Conservation (phyloP, 805 yeast species). For the Middelhovenomyces tepae region DNA sequence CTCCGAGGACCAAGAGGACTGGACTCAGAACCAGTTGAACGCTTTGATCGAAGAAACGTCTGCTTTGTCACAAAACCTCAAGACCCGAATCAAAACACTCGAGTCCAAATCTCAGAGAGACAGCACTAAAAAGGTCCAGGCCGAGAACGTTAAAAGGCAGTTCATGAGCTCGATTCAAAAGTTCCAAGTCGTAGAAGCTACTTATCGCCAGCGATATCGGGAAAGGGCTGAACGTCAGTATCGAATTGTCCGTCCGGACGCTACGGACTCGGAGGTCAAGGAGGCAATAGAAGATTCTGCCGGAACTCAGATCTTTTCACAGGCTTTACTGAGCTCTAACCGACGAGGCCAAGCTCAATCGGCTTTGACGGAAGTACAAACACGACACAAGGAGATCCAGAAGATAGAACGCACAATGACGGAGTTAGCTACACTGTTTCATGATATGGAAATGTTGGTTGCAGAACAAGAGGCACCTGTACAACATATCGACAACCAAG, state of each 20-base stretch:
- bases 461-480: slow-evolving; percentile 90
- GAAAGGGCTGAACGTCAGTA: slow-evolving; percentile 89
- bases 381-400: slow-evolving; percentile 89
- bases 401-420: slow-evolving; percentile 93
- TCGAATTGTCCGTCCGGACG: slow-evolving; percentile 50
- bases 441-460: slow-evolving; percentile 92
- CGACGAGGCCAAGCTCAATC: slow-evolving; percentile 71
- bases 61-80: slow-evolving; percentile 65
- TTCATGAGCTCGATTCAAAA: slow-evolving; percentile 82
- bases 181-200: slow-evolving; percentile 77
- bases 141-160: slow-evolving; percentile 76
- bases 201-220: slow-evolving; percentile 74
- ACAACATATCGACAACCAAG: slow-evolving; percentile 72
- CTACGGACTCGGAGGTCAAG: slow-evolving; percentile 68
- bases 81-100: slow-evolving; percentile 64
- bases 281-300: slow-evolving; percentile 76
- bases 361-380: slow-evolving; percentile 90
- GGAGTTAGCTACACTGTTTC: slow-evolving; percentile 88
- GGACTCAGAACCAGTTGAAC: slow-evolving; percentile 68
- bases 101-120: slow-evolving; percentile 50
- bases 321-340: slow-evolving; percentile 45
- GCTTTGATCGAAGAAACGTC: slow-evolving; percentile 68
- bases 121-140: slow-evolving; percentile 78
- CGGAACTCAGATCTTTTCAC: slow-evolving; percentile 88
- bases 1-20: slow-evolving; percentile 53